Base-by-base conservation (phyloP, 306 rosid genomes). In the Inga leiocalycina region DNA sequence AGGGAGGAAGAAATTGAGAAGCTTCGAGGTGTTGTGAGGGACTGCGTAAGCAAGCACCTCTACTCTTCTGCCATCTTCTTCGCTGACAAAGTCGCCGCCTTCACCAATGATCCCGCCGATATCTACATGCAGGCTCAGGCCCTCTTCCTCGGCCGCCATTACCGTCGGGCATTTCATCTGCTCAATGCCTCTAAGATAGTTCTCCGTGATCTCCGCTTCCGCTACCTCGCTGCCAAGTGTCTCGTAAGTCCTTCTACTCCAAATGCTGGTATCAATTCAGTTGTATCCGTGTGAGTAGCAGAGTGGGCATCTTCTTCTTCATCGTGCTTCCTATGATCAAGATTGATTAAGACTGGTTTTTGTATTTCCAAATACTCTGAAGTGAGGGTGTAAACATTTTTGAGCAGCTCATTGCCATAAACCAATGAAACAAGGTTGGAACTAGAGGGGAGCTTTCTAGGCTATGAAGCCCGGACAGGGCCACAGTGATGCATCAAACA, bases 121-220 rank as follows among this genome's bases (percentile, higher is more conserved):
- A 88, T 95, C 73, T 95, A 95, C 88, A 95, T 95, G 99, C 99
- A 93, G 64, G 96, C 99, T 0, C 99, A 95, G 84, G 97, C 99
- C 2, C 98, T 95, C 75, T 95, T 92, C 79, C 98, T 95, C 10
- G 98, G 97, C 79, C 98, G 96, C 87, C 99, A 93, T 79, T 95
- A 85, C 87, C 98, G 98, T 59, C 97, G 99, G 13, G 96, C 98
- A 5, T 93, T 91, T 88, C 98, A 93, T 80, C 99, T 95, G 85
- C 97, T 93, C 77, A 91, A 93, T 70, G 98, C 98, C 83, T 95
- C 98, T 78, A 88, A 89, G 91, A 92, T 95, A 51, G 97, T 95
- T 59, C 94, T 88, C 76, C 92, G 91, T 12, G 98, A 95, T 86
- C 99, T 94, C 74, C 93, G 98, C 0, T 96, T 96, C 82, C 94